phyloP scores from a whole-genome alignment of 2,329 filamentous ascomycete genomes.

The Pseudocercospora fijiensis region DNA sequence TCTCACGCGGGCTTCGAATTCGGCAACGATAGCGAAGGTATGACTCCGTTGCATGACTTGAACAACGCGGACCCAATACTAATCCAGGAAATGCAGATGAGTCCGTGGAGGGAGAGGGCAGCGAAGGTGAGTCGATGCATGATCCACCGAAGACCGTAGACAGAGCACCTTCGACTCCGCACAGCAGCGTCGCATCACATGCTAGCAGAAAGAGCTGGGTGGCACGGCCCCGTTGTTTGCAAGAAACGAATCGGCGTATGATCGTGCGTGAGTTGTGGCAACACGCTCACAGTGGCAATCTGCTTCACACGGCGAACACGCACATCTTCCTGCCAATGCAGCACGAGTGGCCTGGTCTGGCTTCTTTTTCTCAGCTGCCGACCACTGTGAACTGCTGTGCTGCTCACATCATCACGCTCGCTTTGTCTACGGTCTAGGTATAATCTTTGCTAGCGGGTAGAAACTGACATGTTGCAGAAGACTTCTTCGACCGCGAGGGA shows the following conservation, averaged over 20 bases:
- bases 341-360: background rate
- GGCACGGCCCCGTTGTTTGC: background rate
- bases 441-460: background rate
- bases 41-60: conserved; percentile 42
- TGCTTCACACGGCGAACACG: background rate
- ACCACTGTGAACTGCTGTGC: background rate
- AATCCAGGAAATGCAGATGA: conserved; percentile 48
- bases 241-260: background rate
- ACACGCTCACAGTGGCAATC: background rate
- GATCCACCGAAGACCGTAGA: background rate
- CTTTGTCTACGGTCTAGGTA: conserved; percentile 1
- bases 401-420: background rate
- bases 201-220: background rate
- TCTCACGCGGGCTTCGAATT: conserved; percentile 77
- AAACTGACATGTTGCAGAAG: conserved; percentile 4
- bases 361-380: background rate
- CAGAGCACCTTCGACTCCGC: background rate
- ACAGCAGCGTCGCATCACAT: background rate
- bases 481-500: conserved; percentile 34
- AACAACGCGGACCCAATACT: conserved; percentile 50
- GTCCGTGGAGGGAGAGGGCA: conserved; percentile 33
- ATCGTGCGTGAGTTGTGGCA: background rate
- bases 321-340: background rate
- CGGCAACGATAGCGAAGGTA: conserved; percentile 56
- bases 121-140: conserved; percentile 12